These are phyloP conservation scores for Mycena vulgaris DNA, from an alignment of 768 basidiomycete species.

Conservation along the genomic window DNA sequence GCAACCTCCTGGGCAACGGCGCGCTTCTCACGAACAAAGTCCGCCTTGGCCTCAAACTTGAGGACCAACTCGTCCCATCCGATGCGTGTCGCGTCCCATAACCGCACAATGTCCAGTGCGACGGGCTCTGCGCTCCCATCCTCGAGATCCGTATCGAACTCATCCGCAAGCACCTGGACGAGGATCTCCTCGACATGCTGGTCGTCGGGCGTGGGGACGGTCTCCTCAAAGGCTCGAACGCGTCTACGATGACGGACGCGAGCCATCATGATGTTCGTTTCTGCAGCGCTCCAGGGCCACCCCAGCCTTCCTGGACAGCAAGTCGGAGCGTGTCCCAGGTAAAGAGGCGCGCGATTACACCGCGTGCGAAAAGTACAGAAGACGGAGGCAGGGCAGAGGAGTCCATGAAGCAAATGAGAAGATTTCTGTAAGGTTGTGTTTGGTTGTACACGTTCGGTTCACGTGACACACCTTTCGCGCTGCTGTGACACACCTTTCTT, in stretches of 20 bases:
- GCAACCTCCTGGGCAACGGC: constrained; percentile 61
- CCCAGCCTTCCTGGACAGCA: constrained; percentile 91
- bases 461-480: no score
- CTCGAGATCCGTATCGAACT: constrained; percentile 89
- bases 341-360: constrained; percentile 84
- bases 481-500: no score
- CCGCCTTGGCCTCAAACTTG: constrained; percentile 77
- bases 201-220: constrained; percentile 66
- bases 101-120: constrained; percentile 76
- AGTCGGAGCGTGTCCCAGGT: constrained; percentile 90
- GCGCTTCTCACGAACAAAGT: constrained; percentile 70
- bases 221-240: constrained; percentile 81
- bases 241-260: constrained; percentile 84
- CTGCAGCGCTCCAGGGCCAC: constrained; percentile 74
- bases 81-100: constrained; percentile 71
- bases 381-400: constrained; percentile 57
- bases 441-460: no score
- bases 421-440: background rate
- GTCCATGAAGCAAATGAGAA: constrained; percentile 43
- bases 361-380: constrained; percentile 86
- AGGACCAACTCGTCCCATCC: constrained; percentile 66
- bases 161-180: constrained; percentile 88
- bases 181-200: constrained; percentile 87
- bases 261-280: constrained; percentile 94
- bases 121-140: constrained; percentile 88